Evolutionary conservation across 2,329 filamentous ascomycete species (phyloP), one percentile per base, ranked within the genome.

Genomic region (Talaromyces sp.): DNA sequence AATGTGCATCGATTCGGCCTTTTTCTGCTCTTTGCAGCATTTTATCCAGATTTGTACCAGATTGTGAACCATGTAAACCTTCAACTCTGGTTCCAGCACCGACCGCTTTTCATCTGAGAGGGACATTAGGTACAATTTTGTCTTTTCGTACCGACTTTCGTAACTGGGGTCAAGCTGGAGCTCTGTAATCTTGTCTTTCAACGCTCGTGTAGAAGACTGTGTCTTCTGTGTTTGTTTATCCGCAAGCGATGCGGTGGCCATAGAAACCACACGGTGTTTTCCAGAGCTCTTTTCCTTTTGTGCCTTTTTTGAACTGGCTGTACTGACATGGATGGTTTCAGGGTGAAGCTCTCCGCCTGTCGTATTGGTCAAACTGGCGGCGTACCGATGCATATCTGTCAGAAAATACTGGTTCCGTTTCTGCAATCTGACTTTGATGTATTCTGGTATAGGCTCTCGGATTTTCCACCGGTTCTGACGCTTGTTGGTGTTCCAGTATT

Each of bases 301-400:
- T 12, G 30, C 9, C 28, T 47, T n/a, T 33, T 33, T 50, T 30
- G 36, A 14, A 9, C 31, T 31, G 14, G 36, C 9, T n/a, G 42
- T 14, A 30, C 28, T 33, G 27, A 57, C 56, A 50, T 44, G 27
- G 56, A 91, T 83, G 4, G 79, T 84, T 69, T 91, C 87, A 0
- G 87, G 87, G 28, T 88, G 80, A 5, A 91, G 79, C 2, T 77
- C 78, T 65, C 86, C 89, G 3, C 87, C 88, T 1, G 81, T 78
- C 0, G 85, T 79, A 61, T 87, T 88, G 0, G 87, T 89, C 54
- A 92, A 78, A 72, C 87, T 90, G 12, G 86, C 87, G 1, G 89
- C 87, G 70, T 92, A 92, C 1, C 81, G 79, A 31, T 82, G 81
- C 74, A 89, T 89, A 62, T 90, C 87, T 1, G 83, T 82, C 83